These are phyloP conservation scores for Austroboletus novae-zelandiae DNA, from an alignment of 1,284 basidiomycete genomes.

Conservation along the genomic window DNA sequence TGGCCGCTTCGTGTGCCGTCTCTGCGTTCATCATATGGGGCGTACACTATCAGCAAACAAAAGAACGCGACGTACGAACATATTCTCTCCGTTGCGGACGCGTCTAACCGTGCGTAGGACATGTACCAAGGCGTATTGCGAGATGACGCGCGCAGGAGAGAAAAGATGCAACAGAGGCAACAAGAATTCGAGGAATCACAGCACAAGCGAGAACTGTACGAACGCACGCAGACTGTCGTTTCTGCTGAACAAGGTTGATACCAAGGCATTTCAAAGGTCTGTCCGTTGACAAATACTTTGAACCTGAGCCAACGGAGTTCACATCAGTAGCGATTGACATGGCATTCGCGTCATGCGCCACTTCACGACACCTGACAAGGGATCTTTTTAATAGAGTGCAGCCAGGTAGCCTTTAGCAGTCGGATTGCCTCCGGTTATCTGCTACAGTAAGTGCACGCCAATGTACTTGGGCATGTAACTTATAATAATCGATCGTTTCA, in stretches of 20 bases:
- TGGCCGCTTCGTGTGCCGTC: slow-evolving; percentile 66
- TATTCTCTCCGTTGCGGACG: not conserved
- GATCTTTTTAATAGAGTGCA: slow-evolving; percentile 3
- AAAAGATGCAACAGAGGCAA: slow-evolving; percentile 69
- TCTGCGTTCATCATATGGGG: slow-evolving; percentile 81
- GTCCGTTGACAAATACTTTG: not conserved
- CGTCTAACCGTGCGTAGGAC: slow-evolving; percentile 46
- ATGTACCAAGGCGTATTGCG: slow-evolving; percentile 91
- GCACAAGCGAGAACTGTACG: slow-evolving; percentile 65
- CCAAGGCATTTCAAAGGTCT: slow-evolving; percentile 2
- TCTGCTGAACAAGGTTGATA: slow-evolving; percentile 15
- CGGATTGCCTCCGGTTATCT: slow-evolving; percentile 1
- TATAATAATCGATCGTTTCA: slow-evolving; percentile 1
- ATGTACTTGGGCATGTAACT: slow-evolving; percentile 10
- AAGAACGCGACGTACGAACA: slow-evolving; percentile 73
- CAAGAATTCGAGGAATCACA: slow-evolving; percentile 64
- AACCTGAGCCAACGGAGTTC: not conserved
- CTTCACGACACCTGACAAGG: not conserved
- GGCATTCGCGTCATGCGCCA: not conserved
- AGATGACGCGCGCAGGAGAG: slow-evolving; percentile 78
- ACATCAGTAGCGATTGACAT: not conserved
- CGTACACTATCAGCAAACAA: slow-evolving; percentile 86
- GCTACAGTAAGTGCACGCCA: slow-evolving; percentile 13
- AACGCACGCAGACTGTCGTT: slow-evolving; percentile 58
- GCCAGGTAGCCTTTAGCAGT: not conserved